phyloP scores from a whole-genome alignment of 2,329 filamentous ascomycete genomes.

The Colletotrichum liriopes region DNA sequence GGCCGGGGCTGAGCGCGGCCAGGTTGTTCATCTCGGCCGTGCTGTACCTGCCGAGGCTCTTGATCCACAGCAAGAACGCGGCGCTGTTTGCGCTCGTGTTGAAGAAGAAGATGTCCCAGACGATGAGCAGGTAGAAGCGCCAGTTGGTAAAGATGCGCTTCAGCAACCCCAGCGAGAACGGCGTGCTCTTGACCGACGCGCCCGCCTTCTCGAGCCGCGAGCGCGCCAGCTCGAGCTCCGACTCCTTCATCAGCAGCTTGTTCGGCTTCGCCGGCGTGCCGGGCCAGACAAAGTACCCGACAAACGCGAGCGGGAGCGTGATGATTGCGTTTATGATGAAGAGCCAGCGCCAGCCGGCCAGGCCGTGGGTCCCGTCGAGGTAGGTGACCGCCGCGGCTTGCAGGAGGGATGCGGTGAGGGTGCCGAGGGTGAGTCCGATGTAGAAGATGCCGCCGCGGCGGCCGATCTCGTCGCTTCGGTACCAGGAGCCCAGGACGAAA shows the following conservation, averaged over 20 bases:
- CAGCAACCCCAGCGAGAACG: constrained; percentile 52
- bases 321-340: constrained; percentile 62
- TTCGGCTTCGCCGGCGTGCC: constrained; percentile 60
- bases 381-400: constrained; percentile 58
- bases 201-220: constrained; percentile 56
- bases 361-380: constrained; percentile 60
- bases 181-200: constrained; percentile 58
- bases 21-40: constrained; percentile 65
- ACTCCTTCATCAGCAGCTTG: constrained; percentile 59
- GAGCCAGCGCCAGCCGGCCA: constrained; percentile 70
- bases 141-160: constrained; percentile 56
- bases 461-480: constrained; percentile 72
- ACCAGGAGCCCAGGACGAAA: constrained; percentile 68
- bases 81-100: constrained; percentile 63
- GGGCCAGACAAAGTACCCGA: constrained; percentile 25
- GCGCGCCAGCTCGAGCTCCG: constrained; percentile 63
- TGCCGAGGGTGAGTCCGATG: constrained; percentile 65
- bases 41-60: constrained; percentile 65
- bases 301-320: constrained; percentile 23
- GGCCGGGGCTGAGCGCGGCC: constrained; percentile 65
- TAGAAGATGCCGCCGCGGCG: constrained; percentile 76
- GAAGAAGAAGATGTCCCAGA: constrained; percentile 71
- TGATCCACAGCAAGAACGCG: constrained; percentile 70
- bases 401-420: constrained; percentile 67
- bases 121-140: constrained; percentile 66